Evolutionary conservation across 352 stramenopile genomes (phyloP), one percentile per base, ranked within the genome.

Genomic region (Globisporangium barbulae): DNA sequence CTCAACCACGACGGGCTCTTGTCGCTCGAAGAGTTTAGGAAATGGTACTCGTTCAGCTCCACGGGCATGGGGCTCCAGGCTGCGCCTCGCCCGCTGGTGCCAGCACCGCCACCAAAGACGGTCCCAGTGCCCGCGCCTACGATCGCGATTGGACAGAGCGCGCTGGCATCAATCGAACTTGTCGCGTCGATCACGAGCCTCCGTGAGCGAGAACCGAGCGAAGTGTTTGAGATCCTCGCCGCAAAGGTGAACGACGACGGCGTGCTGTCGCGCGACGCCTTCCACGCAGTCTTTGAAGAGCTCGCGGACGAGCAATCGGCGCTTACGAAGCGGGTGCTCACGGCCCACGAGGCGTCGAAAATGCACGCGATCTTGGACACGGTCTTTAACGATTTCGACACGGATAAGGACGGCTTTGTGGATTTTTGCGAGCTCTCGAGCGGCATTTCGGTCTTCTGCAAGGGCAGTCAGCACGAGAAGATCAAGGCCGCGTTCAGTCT

Each of bases 351-450:
- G 15, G 69, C 73, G 13, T 30, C 47, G 1, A 71, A 88, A 63
- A 50, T 91, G 39, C 69, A 84, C 22, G 30, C 61, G 31, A 78
- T 92, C 37, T 71, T 95, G 33, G 73, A 88, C 30, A 75, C 59
- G 1, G 61, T 97, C 6, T 97, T 97, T 31, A 57, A 84, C 48
- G 79, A 73, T 3, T 96, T 96, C 63, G 88, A 97, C 61, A 72
- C 67, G 1, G 82, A 95, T 45, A 57, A 77, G 15, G 83, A 96
- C 49, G 88, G 84, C 0, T 84, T 86, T 39, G 88, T 96, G 28
- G 87, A 96, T 63, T 96, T 96, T 61, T 92, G 83, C 44, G 84
- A 96, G 65, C 64, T 97, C 19, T 87, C 81, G 19, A 93, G 84
- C 49, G 89, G 89, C 2, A 79, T 97, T 45, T 93, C 85, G 1